These are phyloP conservation scores for Mrakia frigida DNA, from an alignment of 768 basidiomycete species.

Conservation along the genomic window DNA sequence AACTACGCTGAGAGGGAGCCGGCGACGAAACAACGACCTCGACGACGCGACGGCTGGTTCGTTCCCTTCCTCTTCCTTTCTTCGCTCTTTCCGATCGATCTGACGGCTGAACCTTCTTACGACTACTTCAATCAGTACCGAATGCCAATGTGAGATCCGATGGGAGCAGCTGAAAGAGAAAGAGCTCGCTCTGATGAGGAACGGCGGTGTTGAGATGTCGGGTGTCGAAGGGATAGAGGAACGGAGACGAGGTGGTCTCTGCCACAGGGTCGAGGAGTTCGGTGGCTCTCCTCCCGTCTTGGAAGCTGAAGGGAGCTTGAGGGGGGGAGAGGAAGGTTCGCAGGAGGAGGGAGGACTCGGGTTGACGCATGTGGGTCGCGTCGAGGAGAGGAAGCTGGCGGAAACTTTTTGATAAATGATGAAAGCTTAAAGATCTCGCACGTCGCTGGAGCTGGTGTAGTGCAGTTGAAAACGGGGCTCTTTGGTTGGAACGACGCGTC, in stretches of 20 bases:
- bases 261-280: constrained; percentile 5
- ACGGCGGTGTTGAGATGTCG: background rate
- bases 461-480: too few species aligned
- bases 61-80: background rate
- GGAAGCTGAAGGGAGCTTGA: background rate
- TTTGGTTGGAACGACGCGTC: too few species aligned
- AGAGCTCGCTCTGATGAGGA: constrained; percentile 5
- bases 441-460: too few species aligned
- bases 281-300: background rate
- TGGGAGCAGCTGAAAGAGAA: constrained; percentile 7
- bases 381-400: background rate
- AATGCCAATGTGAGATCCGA: background rate
- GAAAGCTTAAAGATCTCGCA: too few species aligned
- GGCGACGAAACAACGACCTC: background rate
- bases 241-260: background rate
- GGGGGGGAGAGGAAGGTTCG: background rate
- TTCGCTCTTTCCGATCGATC: background rate
- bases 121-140: background rate
- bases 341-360: background rate
- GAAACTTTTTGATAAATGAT: background rate
- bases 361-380: background rate
- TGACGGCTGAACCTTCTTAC: too few species aligned
- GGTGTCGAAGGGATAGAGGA: background rate
- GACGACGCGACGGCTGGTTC: background rate
- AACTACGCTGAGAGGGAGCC: background rate